phyloP scores from a whole-genome alignment of 257 asterid genomes.

The Leonotis leonurus region DNA sequence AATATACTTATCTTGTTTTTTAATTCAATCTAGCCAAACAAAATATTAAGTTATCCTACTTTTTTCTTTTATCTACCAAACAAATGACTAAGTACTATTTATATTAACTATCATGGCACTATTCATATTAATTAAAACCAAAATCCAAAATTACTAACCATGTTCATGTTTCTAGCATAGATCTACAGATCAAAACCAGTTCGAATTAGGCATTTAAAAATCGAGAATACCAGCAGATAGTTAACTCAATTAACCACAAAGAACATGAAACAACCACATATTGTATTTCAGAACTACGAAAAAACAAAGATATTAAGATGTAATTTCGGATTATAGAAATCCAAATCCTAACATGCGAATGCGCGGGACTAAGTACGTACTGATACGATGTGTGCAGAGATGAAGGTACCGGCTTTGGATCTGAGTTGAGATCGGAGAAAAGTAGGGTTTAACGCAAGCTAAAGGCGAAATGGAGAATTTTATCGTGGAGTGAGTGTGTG shows the following conservation, averaged over 20 bases:
- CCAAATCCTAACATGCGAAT: neutral
- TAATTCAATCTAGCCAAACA: no score
- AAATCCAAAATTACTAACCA: neutral
- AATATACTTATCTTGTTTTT: no score
- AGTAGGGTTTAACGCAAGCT: conserved; percentile 1
- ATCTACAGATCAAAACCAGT: conserved; percentile 10
- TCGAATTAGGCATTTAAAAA: neutral
- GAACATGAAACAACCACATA: neutral
- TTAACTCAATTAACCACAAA: conserved; percentile 1
- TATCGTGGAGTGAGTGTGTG: neutral
- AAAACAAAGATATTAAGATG: neutral
- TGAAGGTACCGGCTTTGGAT: conserved; percentile 19
- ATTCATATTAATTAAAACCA: no score
- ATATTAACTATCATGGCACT: no score
- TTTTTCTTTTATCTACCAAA: no score
- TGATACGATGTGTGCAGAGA: neutral
- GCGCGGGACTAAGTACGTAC: neutral
- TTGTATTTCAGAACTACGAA: neutral
- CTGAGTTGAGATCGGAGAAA: conserved; percentile 14
- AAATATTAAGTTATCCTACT: no score
- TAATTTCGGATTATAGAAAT: neutral
- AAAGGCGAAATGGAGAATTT: conserved; percentile 12
- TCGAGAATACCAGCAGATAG: neutral
- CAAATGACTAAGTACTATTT: no score
- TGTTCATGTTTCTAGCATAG: conserved; percentile 7